Percentiles rank a stretch among this genome's conserved stretches.
These are phyloP conservation scores for Zymoseptoria brevis DNA, from an alignment of 2,329 filamentous ascomycete species.

Conservation along the genomic window DNA sequence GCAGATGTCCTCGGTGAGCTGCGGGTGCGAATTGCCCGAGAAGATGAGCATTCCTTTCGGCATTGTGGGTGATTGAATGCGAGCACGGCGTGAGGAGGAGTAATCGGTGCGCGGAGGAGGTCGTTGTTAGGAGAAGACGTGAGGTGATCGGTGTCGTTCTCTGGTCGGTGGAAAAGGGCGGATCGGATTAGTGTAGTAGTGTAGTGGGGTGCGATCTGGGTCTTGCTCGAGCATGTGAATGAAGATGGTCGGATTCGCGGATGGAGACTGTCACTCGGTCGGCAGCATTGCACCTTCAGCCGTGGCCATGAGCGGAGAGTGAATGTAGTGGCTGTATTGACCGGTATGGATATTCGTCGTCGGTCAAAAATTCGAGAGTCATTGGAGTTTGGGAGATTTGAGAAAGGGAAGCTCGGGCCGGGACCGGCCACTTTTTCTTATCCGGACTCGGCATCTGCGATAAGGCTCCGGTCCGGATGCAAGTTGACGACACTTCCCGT, in stretches of 20 bases:
- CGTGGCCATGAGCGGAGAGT: neutral
- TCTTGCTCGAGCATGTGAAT: neutral
- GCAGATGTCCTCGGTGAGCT: slow-evolving; percentile 79
- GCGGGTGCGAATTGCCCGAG: slow-evolving; percentile 85
- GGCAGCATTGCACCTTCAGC: neutral
- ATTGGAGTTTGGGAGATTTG: neutral
- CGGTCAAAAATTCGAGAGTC: no score
- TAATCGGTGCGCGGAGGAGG: neutral
- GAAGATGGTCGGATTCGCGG: neutral
- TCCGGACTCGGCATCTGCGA: no score
- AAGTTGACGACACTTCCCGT: neutral
- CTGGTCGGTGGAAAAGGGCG: neutral
- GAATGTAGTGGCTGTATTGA: neutral
- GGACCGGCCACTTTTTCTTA: neutral
- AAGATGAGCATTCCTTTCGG: slow-evolving; percentile 93
- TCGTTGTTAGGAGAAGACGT: neutral
- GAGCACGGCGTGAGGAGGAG: neutral
- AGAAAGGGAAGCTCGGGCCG: neutral
- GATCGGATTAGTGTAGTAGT: neutral
- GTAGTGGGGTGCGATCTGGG: neutral
- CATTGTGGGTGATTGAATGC: slow-evolving; percentile 46
- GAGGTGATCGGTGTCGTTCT: neutral
- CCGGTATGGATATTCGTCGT: no score
- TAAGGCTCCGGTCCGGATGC: no score
- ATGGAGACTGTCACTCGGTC: neutral